These are phyloP conservation scores for Fraxinus sp. DNA, from an alignment of 305 asterid species.

Conservation along the genomic window DNA sequence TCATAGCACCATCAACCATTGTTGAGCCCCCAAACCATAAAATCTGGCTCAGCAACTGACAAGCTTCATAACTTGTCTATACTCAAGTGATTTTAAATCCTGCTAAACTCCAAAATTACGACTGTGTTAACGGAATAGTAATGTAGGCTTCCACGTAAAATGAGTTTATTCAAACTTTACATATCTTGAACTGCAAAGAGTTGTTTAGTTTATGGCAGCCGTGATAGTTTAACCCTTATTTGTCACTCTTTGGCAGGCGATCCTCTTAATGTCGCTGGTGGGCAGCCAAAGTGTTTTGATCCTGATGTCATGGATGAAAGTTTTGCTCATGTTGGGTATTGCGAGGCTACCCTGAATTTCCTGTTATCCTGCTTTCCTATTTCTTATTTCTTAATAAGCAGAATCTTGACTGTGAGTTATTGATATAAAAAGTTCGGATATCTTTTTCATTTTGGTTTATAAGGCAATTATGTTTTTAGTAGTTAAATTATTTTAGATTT, in stretches of 20 bases:
- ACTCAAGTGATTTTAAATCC: not conserved
- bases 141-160: not conserved
- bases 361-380: conserved; percentile 10
- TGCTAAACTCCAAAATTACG: not conserved
- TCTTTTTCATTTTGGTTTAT: conserved; percentile 1
- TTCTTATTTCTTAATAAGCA: conserved; percentile 4
- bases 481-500: not conserved
- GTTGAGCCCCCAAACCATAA: not conserved
- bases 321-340: conserved; percentile 86
- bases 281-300: conserved; percentile 58
- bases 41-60: not conserved
- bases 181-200: not conserved
- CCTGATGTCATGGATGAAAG: conserved; percentile 46
- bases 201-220: conserved; percentile 9
- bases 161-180: not conserved
- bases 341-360: not conserved
- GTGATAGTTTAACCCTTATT: conserved; percentile 9
- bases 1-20: not conserved
- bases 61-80: not conserved
- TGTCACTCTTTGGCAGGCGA: conserved; percentile 56
- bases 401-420: not conserved
- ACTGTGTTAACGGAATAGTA: not conserved
- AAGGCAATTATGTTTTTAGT: not conserved
- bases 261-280: conserved; percentile 76
- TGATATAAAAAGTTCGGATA: not conserved